phyloP scores from a whole-genome alignment of 2,329 filamentous ascomycete species.

The Neodidymelliopsis sp. region DNA sequence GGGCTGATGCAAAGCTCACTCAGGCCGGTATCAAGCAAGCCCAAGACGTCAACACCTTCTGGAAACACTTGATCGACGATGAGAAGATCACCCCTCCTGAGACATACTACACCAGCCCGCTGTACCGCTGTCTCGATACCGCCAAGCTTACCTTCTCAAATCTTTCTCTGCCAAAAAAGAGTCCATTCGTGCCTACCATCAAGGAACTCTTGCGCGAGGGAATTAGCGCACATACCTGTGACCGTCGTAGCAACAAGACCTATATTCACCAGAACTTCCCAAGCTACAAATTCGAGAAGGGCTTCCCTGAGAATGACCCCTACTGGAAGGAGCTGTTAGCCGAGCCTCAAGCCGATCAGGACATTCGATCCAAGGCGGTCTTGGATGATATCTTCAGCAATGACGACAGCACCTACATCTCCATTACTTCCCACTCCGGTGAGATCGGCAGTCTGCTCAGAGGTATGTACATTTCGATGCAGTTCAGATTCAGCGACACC shows the following conservation, averaged over 20 bases:
- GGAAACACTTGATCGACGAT: slow-evolving; percentile 57
- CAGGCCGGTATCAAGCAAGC: slow-evolving; percentile 65
- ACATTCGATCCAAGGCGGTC: slow-evolving; percentile 54
- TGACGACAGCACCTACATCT: slow-evolving; percentile 59
- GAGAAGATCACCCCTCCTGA: slow-evolving; percentile 68
- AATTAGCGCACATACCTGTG: slow-evolving; percentile 73
- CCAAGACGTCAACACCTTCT: slow-evolving; percentile 65
- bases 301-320: slow-evolving; percentile 66
- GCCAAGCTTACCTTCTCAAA: slow-evolving; percentile 67
- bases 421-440: slow-evolving; percentile 66
- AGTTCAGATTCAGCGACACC: too few relatives aligned
- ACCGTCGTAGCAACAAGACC: slow-evolving; percentile 64
- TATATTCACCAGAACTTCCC: slow-evolving; percentile 63
- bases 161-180: slow-evolving; percentile 59
- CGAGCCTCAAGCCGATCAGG: slow-evolving; percentile 61
- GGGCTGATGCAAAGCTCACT: slow-evolving; percentile 71
- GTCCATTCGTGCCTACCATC: slow-evolving; percentile 64
- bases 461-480: slow-evolving; percentile 29
- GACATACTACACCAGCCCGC: slow-evolving; percentile 70
- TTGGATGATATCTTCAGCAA: slow-evolving; percentile 62
- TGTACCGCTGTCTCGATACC: slow-evolving; percentile 69
- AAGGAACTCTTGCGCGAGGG: slow-evolving; percentile 73
- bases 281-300: slow-evolving; percentile 63
- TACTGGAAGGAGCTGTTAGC: slow-evolving; percentile 59
- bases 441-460: slow-evolving; percentile 63